Conservation (phyloP, 495 filamentous ascomycete species). For the Neurospora sp. region DNA sequence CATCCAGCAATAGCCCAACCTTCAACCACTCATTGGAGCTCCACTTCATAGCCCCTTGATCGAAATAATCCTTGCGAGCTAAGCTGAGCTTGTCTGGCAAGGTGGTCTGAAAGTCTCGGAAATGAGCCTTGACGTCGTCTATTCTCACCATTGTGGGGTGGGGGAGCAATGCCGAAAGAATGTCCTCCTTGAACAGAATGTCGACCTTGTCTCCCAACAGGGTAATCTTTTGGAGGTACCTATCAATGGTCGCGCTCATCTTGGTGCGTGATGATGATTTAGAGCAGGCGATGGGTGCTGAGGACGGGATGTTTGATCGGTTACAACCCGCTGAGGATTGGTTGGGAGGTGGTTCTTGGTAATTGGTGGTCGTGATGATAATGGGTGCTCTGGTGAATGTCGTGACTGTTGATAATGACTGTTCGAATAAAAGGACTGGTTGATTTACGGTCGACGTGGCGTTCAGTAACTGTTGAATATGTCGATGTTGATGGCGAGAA, state of each 20-base stretch:
- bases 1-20: background rate
- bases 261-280: background rate
- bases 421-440: background rate
- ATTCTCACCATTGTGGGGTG: background rate
- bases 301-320: background rate
- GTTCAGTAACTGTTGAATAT: background rate
- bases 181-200: background rate
- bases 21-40: background rate
- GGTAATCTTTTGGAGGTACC: background rate
- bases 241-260: background rate
- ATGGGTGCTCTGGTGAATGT: background rate
- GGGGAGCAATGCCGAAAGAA: background rate
- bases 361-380: background rate
- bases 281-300: background rate
- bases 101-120: background rate
- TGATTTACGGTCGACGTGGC: background rate
- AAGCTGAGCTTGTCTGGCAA: background rate
- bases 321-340: background rate
- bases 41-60: background rate
- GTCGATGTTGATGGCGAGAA: background rate
- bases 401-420: background rate
- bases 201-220: background rate
- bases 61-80: background rate
- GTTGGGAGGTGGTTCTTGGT: background rate
- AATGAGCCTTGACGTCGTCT: background rate